A percentile compares a stretch with the other conserved stretches of the same genome.
phyloP scores from a whole-genome alignment of 805 yeast genomes.

The Kodamaea kakaduensis region DNA sequence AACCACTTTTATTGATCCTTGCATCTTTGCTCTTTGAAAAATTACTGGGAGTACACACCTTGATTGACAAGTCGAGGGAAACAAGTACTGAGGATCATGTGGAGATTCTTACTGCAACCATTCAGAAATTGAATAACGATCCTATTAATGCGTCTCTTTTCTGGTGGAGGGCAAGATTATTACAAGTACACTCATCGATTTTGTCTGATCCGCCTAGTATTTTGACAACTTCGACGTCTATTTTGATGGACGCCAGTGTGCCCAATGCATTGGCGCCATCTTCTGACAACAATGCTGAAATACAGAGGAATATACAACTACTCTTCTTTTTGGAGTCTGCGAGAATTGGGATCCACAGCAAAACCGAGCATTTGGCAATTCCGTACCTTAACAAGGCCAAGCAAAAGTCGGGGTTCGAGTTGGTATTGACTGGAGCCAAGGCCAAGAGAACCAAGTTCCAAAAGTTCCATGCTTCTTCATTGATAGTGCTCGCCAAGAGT shows the following conservation, averaged over 20 bases:
- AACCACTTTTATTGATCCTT: slow-evolving; percentile 33
- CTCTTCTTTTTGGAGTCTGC: slow-evolving; percentile 64
- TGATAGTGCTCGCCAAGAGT: slow-evolving; percentile 70
- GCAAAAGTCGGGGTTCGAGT: slow-evolving; percentile 54
- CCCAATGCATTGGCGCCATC: slow-evolving; percentile 28
- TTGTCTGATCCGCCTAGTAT: slow-evolving; percentile 58
- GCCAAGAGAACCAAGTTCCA: slow-evolving; percentile 88
- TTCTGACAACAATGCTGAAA: slow-evolving; percentile 25
- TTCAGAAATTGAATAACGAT: slow-evolving; percentile 14
- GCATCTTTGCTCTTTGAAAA: slow-evolving; percentile 31
- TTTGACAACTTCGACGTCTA: slow-evolving; percentile 39
- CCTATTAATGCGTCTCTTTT: slow-evolving; percentile 45
- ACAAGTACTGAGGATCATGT: slow-evolving; percentile 26
- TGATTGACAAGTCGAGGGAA: slow-evolving; percentile 28
- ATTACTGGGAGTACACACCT: slow-evolving; percentile 43
- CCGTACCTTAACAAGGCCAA: slow-evolving; percentile 55
- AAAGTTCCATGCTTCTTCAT: slow-evolving; percentile 61
- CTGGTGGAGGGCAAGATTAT: slow-evolving; percentile 77
- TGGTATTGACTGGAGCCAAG: slow-evolving; percentile 78
- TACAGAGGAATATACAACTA: slow-evolving; percentile 38
- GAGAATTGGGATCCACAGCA: slow-evolving; percentile 57
- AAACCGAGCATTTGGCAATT: slow-evolving; percentile 57
- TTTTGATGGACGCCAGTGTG: slow-evolving; percentile 33
- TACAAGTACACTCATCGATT: slow-evolving; percentile 62
- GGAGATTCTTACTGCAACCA: slow-evolving; percentile 11